Evolutionary conservation across 2,329 filamentous ascomycete genomes (phyloP), one percentile per base, ranked within the genome.

Genomic region (Aspergillus brasiliensis): DNA sequence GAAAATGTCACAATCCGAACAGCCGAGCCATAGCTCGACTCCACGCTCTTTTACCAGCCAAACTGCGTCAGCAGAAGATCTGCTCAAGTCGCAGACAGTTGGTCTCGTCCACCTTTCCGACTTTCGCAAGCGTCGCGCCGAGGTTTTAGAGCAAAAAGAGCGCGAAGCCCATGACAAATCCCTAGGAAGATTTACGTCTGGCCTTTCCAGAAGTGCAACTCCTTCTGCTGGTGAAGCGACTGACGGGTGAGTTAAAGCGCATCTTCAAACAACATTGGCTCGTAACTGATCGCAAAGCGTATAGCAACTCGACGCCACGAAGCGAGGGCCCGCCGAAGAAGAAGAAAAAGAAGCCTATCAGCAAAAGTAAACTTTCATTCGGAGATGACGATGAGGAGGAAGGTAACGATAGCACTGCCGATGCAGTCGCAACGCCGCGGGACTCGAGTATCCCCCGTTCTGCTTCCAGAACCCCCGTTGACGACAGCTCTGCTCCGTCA

Each of bases 101-200:
- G 95, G 95, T 42, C 88, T 99, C 2, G 94, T 98, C 56, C 87
- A 91, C 59, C 88, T 97, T 46, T 92, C 91, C 65, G 95, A 98
- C 74, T 98, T 96, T 76, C 92, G 94, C 77, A 98, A 99, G 80
- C 88, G 95, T 61, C 91, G 94, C 76, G 93, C 92, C 68, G 92
- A 97, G 77, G 91, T 93, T n/a, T 82, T 97, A 51, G 94, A 97
- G 75, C 88, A 91, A 73, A 94, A 95, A 72, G 91, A 95, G 72
- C 86, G 90, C 70, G 91, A 95, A 70, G 88, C 86, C 11, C 87
- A 88, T 71, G 89, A 91, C 66, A 83, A 82, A 42, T 81, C 84
- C 25, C 72, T 84, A 10, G 77, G 78, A 2, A 73, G 77, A 61
- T 69, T 79, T 60, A 70, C 75, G 40, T 68, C 77, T 17, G 73